Evolutionary conservation across 257 asterid species (phyloP).

Genomic region (Fraxinus quadrangulata): DNA sequence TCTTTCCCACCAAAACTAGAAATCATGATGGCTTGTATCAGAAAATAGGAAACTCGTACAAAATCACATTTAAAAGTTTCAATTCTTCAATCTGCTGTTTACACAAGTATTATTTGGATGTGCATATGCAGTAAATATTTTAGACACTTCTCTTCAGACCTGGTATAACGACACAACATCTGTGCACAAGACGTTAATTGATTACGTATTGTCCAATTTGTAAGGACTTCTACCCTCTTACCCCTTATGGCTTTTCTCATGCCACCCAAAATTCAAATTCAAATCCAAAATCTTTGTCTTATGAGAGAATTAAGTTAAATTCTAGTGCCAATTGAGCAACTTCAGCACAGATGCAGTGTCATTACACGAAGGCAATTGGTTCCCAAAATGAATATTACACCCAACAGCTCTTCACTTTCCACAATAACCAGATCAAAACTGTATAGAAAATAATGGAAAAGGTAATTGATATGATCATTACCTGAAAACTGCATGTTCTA

Average conservation of each 20-base stretch:
- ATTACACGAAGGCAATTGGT: background rate
- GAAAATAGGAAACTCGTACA: slow-evolving; percentile 22
- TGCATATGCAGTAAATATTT: background rate
- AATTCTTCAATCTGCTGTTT: background rate
- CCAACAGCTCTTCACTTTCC: slow-evolving; percentile 7
- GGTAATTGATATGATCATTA: slow-evolving; percentile 25
- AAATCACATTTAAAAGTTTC: slow-evolving; percentile 1
- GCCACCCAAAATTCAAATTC: too few species aligned
- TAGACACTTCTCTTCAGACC: background rate
- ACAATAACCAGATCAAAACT: background rate
- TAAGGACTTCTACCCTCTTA: too few species aligned
- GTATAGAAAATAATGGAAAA: background rate
- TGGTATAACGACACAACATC: too few species aligned
- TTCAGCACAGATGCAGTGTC: too few species aligned
- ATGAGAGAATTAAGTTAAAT: too few species aligned
- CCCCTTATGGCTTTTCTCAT: too few species aligned
- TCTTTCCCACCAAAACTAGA: slow-evolving; percentile 82
- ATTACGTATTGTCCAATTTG: too few species aligned
- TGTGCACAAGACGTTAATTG: too few species aligned
- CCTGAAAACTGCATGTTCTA: slow-evolving; percentile 73
- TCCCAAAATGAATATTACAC: background rate
- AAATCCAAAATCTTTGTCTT: too few species aligned
- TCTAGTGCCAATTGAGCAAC: too few species aligned
- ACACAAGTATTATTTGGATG: background rate
- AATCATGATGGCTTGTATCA: slow-evolving; percentile 20